A percentile compares a stretch with the other conserved stretches of the same genome.
Evolutionary conservation across 768 basidiomycete species (phyloP).

Genomic region (Lactarius trivialis): DNA sequence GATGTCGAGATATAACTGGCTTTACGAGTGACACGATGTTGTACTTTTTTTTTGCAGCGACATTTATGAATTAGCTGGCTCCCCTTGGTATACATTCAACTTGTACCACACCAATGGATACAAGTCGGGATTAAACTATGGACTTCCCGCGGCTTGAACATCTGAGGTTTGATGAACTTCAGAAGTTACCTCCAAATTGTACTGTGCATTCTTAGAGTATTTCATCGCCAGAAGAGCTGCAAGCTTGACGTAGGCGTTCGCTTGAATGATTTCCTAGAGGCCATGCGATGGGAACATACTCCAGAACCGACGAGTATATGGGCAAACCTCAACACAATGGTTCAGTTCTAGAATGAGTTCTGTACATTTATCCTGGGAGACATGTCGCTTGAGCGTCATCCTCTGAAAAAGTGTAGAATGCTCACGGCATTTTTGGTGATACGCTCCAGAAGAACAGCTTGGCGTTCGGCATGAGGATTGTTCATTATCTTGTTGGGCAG

Average conservation of each 20-base stretch:
- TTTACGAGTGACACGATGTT: not conserved
- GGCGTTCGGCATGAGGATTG: constrained; percentile 90
- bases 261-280: constrained; percentile 66
- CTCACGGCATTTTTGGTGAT: constrained; percentile 82
- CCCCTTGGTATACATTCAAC: not conserved
- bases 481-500: constrained; percentile 51
- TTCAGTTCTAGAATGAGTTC: constrained; percentile 88
- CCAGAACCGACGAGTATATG: not conserved
- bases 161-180: constrained; percentile 6
- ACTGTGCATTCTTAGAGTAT: constrained; percentile 89
- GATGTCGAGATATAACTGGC: not conserved
- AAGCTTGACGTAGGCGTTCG: constrained; percentile 69
- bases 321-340: constrained; percentile 71
- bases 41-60: not conserved
- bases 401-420: not conserved
- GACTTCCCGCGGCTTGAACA: not conserved
- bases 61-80: not conserved
- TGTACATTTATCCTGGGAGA: constrained; percentile 77
- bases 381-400: not conserved
- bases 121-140: not conserved
- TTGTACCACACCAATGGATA: not conserved
- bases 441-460: constrained; percentile 83
- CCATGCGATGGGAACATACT: not conserved
- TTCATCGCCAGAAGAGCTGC: constrained; percentile 81
- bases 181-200: constrained; percentile 68